Conservation (phyloP, 805 yeast species). For the Saccharomycopsis schoenii region DNA sequence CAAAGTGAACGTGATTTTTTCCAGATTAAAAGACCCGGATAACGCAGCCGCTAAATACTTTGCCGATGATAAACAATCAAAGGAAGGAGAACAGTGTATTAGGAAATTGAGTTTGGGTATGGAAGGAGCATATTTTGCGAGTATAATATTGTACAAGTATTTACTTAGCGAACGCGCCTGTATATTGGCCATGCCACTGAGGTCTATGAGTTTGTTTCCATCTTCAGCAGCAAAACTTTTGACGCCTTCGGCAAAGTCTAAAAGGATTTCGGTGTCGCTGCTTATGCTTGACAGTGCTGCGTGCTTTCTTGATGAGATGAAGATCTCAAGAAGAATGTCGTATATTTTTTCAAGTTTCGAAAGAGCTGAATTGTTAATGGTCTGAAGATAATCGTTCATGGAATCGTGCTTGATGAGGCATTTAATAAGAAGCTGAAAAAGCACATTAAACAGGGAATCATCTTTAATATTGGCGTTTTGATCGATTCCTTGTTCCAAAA, state of each 20-base stretch:
- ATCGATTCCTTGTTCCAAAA: constrained; percentile 4
- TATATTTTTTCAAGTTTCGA: constrained; percentile 7
- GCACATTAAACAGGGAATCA: not conserved
- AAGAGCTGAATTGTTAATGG: constrained; percentile 2
- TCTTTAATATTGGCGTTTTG: not conserved
- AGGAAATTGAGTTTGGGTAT: not conserved
- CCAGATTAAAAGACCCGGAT: not conserved
- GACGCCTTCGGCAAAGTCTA: not conserved
- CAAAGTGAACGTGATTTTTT: not conserved
- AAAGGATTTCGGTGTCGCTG: not conserved
- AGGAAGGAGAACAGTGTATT: constrained; percentile 12
- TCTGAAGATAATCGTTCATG: constrained; percentile 1
- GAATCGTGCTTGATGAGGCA: not conserved
- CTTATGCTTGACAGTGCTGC: not conserved
- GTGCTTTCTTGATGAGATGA: not conserved
- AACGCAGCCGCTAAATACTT: not conserved
- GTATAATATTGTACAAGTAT: not conserved
- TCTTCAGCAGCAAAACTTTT: not conserved
- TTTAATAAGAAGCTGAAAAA: constrained; percentile 8
- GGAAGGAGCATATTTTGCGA: not conserved
- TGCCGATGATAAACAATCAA: constrained; percentile 5
- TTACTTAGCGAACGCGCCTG: constrained; percentile 9
- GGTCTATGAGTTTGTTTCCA: not conserved
- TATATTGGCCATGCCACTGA: constrained; percentile 4
- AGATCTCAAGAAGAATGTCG: constrained; percentile 1